Conservation (phyloP, 1,284 basidiomycete species). For the Microbotryum saponariae region DNA sequence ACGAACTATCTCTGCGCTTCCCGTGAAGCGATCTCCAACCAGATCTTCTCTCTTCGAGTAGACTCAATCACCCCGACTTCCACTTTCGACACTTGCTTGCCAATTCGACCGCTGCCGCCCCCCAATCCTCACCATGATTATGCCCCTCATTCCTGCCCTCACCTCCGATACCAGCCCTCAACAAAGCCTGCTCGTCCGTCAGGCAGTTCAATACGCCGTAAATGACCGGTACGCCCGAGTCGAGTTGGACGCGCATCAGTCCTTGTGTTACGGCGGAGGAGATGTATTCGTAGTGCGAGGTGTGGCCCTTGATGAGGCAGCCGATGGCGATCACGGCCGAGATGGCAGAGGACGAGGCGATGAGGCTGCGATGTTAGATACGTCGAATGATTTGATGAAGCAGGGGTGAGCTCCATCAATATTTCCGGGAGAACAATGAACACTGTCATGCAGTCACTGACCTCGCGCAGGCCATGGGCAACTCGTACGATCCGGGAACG, state of each 20-base stretch:
- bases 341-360: slow-evolving; percentile 70
- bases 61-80: slow-evolving; percentile 37
- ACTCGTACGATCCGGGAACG: slow-evolving; percentile 88
- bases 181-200: slow-evolving; percentile 87
- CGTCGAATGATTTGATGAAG: background rate
- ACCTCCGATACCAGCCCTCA: slow-evolving; percentile 72
- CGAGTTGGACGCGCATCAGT: slow-evolving; percentile 87
- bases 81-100: slow-evolving; percentile 63
- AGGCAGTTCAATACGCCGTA: slow-evolving; percentile 93
- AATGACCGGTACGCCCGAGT: slow-evolving; percentile 88
- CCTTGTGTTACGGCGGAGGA: slow-evolving; percentile 84
- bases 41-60: slow-evolving; percentile 11
- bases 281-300: slow-evolving; percentile 99
- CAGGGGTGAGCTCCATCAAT: too few relatives aligned
- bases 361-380: slow-evolving; percentile 51
- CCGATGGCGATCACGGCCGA: slow-evolving; percentile 95
- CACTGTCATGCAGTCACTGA: slow-evolving; percentile 36
- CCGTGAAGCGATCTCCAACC: background rate
- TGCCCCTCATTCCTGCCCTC: slow-evolving; percentile 56
- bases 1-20: background rate
- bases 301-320: slow-evolving; percentile 91
- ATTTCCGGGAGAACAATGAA: too few relatives aligned
- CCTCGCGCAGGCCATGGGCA: slow-evolving; percentile 80
- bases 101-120: slow-evolving; percentile 87
- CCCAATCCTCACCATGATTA: slow-evolving; percentile 97